These are phyloP conservation scores for Amanita phalloides DNA, from an alignment of 768 basidiomycete species.

Conservation along the genomic window DNA sequence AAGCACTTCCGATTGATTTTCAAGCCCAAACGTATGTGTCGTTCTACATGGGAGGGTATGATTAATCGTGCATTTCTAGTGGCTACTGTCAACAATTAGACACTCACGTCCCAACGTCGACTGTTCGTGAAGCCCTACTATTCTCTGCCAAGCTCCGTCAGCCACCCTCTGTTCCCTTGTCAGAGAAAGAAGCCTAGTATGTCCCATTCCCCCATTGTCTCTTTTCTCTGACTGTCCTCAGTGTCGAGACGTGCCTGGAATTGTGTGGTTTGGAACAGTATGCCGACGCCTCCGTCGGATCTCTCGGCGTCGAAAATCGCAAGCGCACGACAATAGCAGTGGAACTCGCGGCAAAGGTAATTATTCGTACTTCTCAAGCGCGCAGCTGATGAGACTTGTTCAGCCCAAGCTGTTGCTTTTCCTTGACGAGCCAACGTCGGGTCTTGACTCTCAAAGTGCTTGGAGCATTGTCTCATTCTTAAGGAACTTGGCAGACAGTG, in stretches of 20 bases:
- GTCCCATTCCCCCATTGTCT: slow-evolving; percentile 12
- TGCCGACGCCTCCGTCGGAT: slow-evolving; percentile 54
- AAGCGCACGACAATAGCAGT: slow-evolving; percentile 85
- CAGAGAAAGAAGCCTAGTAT: slow-evolving; percentile 75
- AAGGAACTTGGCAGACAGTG: slow-evolving; percentile 63
- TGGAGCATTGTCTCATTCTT: slow-evolving; percentile 77
- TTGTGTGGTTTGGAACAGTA: slow-evolving; percentile 56
- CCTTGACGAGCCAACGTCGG: slow-evolving; percentile 84
- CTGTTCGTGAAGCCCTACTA: slow-evolving; percentile 71
- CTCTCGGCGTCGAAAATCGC: slow-evolving; percentile 58
- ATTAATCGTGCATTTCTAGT: not conserved
- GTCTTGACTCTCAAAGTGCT: slow-evolving; percentile 79
- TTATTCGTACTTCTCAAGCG: not conserved
- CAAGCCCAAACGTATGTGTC: slow-evolving; percentile 40
- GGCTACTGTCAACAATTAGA: slow-evolving; percentile 87
- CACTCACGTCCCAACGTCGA: slow-evolving; percentile 62
- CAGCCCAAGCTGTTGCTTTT: slow-evolving; percentile 75
- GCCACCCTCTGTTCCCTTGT: slow-evolving; percentile 46
- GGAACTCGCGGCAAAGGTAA: slow-evolving; percentile 76
- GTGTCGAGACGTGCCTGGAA: slow-evolving; percentile 38
- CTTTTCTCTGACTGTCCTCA: slow-evolving; percentile 12
- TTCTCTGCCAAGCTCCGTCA: slow-evolving; percentile 79
- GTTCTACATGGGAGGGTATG: not conserved
- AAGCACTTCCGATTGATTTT: slow-evolving; percentile 42
- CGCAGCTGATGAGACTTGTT: slow-evolving; percentile 9